phyloP scores from a whole-genome alignment of 495 filamentous ascomycete species.

The Trichocladium uniseriatum region DNA sequence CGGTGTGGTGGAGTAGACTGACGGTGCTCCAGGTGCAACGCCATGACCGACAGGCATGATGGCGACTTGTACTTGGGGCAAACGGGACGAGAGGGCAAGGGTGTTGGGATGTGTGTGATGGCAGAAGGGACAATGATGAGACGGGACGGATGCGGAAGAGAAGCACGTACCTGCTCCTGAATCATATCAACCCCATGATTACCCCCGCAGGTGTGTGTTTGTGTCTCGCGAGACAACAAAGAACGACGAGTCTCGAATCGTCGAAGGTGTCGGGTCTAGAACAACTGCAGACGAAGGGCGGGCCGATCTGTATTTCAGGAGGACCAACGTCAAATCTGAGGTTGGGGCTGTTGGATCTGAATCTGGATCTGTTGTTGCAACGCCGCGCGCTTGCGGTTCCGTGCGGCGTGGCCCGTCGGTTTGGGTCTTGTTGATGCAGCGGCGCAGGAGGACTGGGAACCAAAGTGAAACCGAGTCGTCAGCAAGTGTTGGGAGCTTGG shows the following conservation, averaged over 20 bases:
- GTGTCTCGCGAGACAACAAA: neutral
- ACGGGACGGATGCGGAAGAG: slow-evolving; percentile 11
- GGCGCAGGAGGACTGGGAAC: no score
- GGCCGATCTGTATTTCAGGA: neutral
- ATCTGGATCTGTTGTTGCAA: neutral
- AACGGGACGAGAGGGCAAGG: neutral
- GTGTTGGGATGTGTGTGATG: neutral
- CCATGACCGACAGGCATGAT: slow-evolving; percentile 28
- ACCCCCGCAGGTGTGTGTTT: slow-evolving; percentile 1
- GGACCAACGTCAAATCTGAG: neutral
- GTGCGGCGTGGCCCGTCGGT: no score
- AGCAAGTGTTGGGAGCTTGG: no score
- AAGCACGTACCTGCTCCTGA: slow-evolving; percentile 26
- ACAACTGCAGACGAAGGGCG: neutral
- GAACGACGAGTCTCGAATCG: neutral
- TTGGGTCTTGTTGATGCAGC: no score
- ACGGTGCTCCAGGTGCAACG: slow-evolving; percentile 17
- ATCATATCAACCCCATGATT: slow-evolving; percentile 24
- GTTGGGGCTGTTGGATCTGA: neutral
- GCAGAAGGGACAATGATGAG: neutral
- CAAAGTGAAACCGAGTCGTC: no score
- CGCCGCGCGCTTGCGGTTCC: no score
- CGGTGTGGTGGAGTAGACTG: slow-evolving; percentile 14
- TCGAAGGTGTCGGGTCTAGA: neutral
- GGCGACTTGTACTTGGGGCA: slow-evolving; percentile 6